phyloP scores from a whole-genome alignment of 768 basidiomycete genomes.

The Lyophyllum decastes region DNA sequence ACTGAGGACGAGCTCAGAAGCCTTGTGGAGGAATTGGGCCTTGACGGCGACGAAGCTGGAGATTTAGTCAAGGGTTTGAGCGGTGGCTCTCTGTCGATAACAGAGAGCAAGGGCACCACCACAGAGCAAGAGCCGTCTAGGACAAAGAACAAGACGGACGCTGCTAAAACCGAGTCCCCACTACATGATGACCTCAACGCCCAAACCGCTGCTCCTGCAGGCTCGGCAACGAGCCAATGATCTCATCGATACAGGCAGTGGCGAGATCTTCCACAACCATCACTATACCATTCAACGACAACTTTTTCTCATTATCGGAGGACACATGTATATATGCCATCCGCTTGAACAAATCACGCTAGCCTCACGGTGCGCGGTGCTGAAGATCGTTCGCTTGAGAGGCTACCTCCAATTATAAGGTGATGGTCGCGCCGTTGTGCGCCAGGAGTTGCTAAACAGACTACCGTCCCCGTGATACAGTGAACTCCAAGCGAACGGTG shows the following conservation, averaged over 20 bases:
- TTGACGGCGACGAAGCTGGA: constrained; percentile 75
- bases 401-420: too few species aligned
- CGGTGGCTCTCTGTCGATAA: constrained; percentile 23
- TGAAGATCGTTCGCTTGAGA: too few species aligned
- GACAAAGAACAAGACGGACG: background rate
- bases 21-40: constrained; percentile 73
- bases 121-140: background rate
- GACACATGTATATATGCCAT: too few species aligned
- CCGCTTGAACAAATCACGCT: too few species aligned
- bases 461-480: too few species aligned
- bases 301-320: too few species aligned
- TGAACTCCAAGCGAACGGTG: too few species aligned
- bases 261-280: too few species aligned
- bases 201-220: background rate
- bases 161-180: background rate
- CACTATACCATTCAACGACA: too few species aligned
- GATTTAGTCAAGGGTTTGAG: constrained; percentile 71
- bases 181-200: background rate
- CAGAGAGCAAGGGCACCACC: background rate
- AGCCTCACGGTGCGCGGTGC: too few species aligned
- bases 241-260: background rate
- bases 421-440: too few species aligned
- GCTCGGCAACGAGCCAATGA: background rate
- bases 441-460: too few species aligned
- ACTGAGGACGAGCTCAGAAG: constrained; percentile 74